Percentiles rank a stretch among this genome's conserved stretches.
Conservation (phyloP, 306 rosid genomes). For the Begonia masoniana region DNA sequence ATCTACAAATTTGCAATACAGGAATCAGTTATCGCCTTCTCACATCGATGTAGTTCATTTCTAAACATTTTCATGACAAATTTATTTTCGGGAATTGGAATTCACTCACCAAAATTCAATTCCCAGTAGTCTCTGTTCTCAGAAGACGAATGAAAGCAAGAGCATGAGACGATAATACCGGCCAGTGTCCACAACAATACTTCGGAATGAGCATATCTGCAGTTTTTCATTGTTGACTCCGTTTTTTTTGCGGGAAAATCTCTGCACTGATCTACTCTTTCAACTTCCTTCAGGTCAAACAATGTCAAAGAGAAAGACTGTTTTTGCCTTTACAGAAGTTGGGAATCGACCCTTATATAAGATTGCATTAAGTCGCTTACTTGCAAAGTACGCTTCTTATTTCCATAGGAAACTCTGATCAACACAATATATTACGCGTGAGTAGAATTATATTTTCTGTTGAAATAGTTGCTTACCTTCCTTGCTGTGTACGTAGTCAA, state of each 20-base stretch:
- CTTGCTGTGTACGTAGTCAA: no score
- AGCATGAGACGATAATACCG: slow-evolving; percentile 6
- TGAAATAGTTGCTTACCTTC: no score
- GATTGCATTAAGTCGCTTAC: no score
- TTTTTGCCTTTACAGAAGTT: background rate
- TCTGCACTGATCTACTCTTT: no score
- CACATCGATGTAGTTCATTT: background rate
- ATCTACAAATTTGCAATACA: slow-evolving; percentile 10
- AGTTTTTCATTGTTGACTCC: slow-evolving; percentile 1
- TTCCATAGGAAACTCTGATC: no score
- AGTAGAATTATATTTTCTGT: no score
- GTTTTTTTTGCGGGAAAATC: background rate
- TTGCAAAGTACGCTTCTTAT: no score
- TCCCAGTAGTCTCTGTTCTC: background rate
- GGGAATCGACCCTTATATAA: background rate
- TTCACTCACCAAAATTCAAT: slow-evolving; percentile 11
- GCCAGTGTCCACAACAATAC: slow-evolving; percentile 13
- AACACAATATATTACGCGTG: no score
- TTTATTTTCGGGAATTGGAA: no score
- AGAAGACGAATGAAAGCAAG: slow-evolving; percentile 3
- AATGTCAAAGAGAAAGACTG: background rate
- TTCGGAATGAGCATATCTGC: background rate
- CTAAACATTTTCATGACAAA: no score
- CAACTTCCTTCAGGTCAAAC: no score
- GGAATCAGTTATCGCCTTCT: background rate